phyloP scores from a whole-genome alignment of 306 rosid species.

The Ammopiptanthus mongolicus region DNA sequence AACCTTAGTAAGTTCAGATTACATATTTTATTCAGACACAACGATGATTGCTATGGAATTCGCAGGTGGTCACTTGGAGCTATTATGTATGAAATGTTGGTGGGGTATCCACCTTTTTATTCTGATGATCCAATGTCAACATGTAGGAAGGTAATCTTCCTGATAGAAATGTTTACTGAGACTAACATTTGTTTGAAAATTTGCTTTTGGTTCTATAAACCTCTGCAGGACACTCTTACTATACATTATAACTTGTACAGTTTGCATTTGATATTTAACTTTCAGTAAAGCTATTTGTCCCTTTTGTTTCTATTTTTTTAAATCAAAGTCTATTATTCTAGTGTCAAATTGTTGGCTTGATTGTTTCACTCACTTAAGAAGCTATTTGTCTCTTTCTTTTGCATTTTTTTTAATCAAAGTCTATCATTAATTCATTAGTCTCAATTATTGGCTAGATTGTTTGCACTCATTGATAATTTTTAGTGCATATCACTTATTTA shows the following conservation, averaged over 20 bases:
- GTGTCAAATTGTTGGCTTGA: no score
- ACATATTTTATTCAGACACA: background rate
- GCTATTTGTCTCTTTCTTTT: no score
- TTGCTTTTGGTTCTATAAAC: background rate
- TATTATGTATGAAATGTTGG: conserved; percentile 97
- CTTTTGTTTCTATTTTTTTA: background rate
- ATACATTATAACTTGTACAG: background rate
- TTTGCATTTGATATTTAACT: background rate
- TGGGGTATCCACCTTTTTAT: conserved; percentile 98
- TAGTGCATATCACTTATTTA: background rate
- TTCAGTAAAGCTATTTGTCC: background rate
- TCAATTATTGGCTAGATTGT: background rate
- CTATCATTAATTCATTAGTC: no score
- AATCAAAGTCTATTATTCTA: background rate
- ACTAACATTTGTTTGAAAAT: background rate
- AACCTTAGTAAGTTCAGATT: background rate
- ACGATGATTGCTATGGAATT: conserved; percentile 5
- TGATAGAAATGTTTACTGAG: background rate
- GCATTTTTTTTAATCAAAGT: no score
- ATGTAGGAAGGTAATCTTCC: conserved; percentile 75
- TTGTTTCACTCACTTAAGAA: no score
- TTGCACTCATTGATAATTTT: background rate
- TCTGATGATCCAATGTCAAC: conserved; percentile 99
- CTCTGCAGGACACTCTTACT: background rate
- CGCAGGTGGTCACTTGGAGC: conserved; percentile 99